A percentile compares a stretch with the other conserved stretches of the same genome.
phyloP scores from a whole-genome alignment of 2,329 filamentous ascomycete genomes.

The Colletotrichum graminicola region DNA sequence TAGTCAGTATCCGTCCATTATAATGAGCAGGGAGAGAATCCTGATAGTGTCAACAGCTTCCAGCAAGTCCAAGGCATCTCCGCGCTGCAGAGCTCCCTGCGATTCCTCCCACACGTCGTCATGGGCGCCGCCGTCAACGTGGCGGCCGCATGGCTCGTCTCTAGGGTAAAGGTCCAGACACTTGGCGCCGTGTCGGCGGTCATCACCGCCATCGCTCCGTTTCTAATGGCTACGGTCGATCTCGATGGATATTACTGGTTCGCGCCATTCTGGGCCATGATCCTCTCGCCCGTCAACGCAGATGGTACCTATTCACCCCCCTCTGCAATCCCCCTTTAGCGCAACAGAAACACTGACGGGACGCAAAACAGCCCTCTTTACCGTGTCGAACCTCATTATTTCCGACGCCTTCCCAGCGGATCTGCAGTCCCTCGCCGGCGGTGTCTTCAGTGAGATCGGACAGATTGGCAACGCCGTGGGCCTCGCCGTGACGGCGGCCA shows the following conservation, averaged over 20 bases:
- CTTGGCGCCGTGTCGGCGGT: conserved; percentile 56
- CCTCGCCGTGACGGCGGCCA: conserved; percentile 62
- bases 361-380: conserved; percentile 61
- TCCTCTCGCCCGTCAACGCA: conserved; percentile 58
- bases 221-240: conserved; percentile 66
- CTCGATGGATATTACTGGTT: conserved; percentile 65
- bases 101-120: conserved; percentile 61
- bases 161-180: conserved; percentile 53
- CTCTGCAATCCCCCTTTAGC: too few species aligned
- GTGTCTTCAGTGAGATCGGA: conserved; percentile 69
- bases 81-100: conserved; percentile 60
- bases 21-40: background rate
- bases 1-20: conserved; percentile 52
- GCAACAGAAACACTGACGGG: background rate
- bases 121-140: conserved; percentile 59
- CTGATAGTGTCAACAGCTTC: conserved; percentile 55
- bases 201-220: conserved; percentile 60
- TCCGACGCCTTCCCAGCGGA: conserved; percentile 65
- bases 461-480: conserved; percentile 69
- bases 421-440: conserved; percentile 69
- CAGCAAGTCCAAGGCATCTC: conserved; percentile 61
- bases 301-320: conserved; percentile 50
- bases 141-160: conserved; percentile 56
- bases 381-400: conserved; percentile 66
- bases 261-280: conserved; percentile 57